Base-by-base conservation (phyloP, 805 yeast species). In the Teunomyces tritomae region DNA sequence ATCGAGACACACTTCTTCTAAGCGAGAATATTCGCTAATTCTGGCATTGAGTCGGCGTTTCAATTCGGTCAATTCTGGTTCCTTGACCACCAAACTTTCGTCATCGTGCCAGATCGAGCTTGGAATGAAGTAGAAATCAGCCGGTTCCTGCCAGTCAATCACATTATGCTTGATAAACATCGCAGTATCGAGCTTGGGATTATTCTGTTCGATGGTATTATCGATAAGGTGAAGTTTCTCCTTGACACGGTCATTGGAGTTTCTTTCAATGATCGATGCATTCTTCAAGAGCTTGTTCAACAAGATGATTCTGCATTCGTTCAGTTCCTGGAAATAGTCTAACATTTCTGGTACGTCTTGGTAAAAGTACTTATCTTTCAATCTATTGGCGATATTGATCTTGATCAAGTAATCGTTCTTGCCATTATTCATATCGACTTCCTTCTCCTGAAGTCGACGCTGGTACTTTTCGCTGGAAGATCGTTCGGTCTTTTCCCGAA, bases 51-150 rank as follows among this genome's bases (percentile, higher is more conserved):
- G 67, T 45, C 69, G 68, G 48, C 73, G 70, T 60, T 79, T 82
- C 59, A 87, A 67, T 34, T 77, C 80, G 5, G 78, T 72, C 45
- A 85, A 67, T 58, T 83, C 88, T 5, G 74, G 77, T 36, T 79
- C 83, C 39, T 78, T 77, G 1, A 82, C 77, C 52, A 85, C 75
- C 58, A 87, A 77, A 30, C 79, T 71, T 54, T 89, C 96, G 65
- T 94, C 97, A 60, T 94, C 99, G 67, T 92, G 98, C 99, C 99
- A 94, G 36, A 94, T 85, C 28, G 90, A 84, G 24, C 96, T 84
- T 1, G 98, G 97, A 52, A 87, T 79, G 59, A 87, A 94, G 54
- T 81, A 76, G 61, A 87, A 89, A 68, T 92, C 98, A 5, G 71
- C 73, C 1, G 97, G 98, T 57, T 90, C 97, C 39, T 74, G 75